These are phyloP conservation scores for Plasmodium sp. DNA, from an alignment of 169 alveolate species.

Conservation along the genomic window DNA sequence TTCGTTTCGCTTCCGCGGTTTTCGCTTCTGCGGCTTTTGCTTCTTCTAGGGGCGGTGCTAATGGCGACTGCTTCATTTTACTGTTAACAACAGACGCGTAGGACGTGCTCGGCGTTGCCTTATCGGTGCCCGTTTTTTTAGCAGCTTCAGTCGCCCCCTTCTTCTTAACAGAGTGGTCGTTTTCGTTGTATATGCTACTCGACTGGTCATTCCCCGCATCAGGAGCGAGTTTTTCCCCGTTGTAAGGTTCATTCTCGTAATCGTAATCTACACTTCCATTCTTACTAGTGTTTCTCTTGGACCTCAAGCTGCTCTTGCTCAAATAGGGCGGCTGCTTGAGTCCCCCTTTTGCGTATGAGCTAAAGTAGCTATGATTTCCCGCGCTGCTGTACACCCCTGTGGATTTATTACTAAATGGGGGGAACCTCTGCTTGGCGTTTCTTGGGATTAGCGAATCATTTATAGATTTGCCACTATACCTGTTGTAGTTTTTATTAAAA, in stretches of 20 bases:
- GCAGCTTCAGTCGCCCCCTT: not conserved
- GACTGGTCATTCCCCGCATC: conserved; percentile 4
- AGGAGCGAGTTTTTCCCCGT: conserved; percentile 23
- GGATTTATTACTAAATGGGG: conserved; percentile 15
- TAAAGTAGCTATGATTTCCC: conserved; percentile 7
- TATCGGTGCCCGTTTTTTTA: conserved; percentile 1
- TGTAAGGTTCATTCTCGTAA: conserved; percentile 53
- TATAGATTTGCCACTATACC: conserved; percentile 35
- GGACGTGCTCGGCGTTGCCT: conserved; percentile 10
- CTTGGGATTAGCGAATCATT: conserved; percentile 4
- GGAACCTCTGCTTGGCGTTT: conserved; percentile 22
- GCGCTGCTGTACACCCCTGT: conserved; percentile 6
- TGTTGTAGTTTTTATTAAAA: conserved; percentile 60
- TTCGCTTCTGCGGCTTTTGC: not conserved
- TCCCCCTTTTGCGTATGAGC: conserved; percentile 22
- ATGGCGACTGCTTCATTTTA: not conserved
- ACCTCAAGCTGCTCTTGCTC: conserved; percentile 20
- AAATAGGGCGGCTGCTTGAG: conserved; percentile 7
- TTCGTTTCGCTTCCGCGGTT: conserved; percentile 1
- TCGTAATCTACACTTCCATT: conserved; percentile 43
- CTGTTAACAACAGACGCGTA: conserved; percentile 68
- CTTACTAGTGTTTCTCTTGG: conserved; percentile 37
- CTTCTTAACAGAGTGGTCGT: not conserved
- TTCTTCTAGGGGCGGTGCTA: conserved; percentile 1
- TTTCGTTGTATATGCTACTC: not conserved